A percentile compares a stretch with the other conserved stretches of the same genome.
These are phyloP conservation scores for Plasmodium malariae DNA, from an alignment of 169 alveolate species.

Conservation along the genomic window DNA sequence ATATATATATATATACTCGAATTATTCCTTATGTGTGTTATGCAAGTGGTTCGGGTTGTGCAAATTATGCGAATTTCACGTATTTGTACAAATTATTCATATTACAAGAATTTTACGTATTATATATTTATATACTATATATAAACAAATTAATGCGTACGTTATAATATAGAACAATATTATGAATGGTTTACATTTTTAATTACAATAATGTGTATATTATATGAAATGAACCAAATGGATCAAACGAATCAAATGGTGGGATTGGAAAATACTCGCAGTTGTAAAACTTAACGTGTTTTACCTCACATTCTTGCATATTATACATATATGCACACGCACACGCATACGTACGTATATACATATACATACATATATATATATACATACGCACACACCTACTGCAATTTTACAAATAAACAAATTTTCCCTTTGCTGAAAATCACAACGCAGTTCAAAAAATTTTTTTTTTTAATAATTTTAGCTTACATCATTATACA, in stretches of 20 bases:
- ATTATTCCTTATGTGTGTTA: neutral
- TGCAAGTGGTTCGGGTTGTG: too few species aligned
- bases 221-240: neutral
- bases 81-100: too few species aligned
- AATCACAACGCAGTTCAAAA: neutral
- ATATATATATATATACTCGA: neutral
- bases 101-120: too few species aligned
- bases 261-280: too few species aligned
- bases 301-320: too few species aligned
- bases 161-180: neutral
- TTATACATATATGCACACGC: too few species aligned
- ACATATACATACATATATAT: constrained; percentile 20
- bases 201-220: neutral
- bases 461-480: too few species aligned
- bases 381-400: neutral
- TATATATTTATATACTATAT: too few species aligned
- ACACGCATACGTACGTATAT: neutral
- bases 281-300: too few species aligned
- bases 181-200: neutral
- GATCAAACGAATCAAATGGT: too few species aligned
- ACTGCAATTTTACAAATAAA: neutral
- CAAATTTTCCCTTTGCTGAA: neutral
- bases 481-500: too few species aligned
- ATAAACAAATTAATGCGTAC: neutral
- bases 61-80: too few species aligned